Percentiles rank a stretch among this genome's conserved stretches.
phyloP scores from a whole-genome alignment of 2,329 filamentous ascomycete genomes.

The Fusarium subglutinans region DNA sequence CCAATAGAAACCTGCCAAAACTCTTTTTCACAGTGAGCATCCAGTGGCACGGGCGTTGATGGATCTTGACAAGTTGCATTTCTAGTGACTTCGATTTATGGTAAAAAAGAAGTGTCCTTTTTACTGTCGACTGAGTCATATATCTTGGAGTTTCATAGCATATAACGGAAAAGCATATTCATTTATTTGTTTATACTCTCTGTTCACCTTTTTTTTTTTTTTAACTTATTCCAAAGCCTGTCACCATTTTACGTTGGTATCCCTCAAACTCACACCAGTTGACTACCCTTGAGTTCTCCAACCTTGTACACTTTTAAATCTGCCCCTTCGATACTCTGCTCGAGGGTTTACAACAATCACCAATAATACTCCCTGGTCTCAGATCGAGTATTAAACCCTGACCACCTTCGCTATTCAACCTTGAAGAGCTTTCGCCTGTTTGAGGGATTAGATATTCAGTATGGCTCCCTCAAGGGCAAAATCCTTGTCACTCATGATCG shows the following conservation, averaged over 20 bases:
- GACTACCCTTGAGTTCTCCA: background rate
- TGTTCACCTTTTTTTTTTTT: background rate
- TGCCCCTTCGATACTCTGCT: slow-evolving; percentile 9
- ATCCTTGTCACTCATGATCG: slow-evolving; percentile 29
- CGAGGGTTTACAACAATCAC: background rate
- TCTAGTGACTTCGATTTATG: slow-evolving; percentile 42
- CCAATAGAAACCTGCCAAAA: slow-evolving; percentile 40
- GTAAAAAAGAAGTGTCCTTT: slow-evolving; percentile 39
- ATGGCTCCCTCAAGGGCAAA: slow-evolving; percentile 42
- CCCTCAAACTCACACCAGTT: slow-evolving; percentile 5
- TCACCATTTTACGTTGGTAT: background rate
- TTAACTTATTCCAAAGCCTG: background rate
- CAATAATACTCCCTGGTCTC: slow-evolving; percentile 8
- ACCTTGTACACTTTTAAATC: background rate
- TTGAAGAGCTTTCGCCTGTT: background rate
- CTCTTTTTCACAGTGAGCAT: slow-evolving; percentile 11
- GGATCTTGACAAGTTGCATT: slow-evolving; percentile 43
- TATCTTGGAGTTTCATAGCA: background rate
- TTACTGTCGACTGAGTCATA: slow-evolving; percentile 38
- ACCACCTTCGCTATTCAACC: background rate
- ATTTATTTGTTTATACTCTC: background rate
- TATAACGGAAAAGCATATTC: background rate
- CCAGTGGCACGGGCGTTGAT: slow-evolving; percentile 2
- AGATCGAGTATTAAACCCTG: background rate
- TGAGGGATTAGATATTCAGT: background rate